Evolutionary conservation across 108 stramenopile species (phyloP).

Genomic region (Cylindrotheca fusiformis): DNA sequence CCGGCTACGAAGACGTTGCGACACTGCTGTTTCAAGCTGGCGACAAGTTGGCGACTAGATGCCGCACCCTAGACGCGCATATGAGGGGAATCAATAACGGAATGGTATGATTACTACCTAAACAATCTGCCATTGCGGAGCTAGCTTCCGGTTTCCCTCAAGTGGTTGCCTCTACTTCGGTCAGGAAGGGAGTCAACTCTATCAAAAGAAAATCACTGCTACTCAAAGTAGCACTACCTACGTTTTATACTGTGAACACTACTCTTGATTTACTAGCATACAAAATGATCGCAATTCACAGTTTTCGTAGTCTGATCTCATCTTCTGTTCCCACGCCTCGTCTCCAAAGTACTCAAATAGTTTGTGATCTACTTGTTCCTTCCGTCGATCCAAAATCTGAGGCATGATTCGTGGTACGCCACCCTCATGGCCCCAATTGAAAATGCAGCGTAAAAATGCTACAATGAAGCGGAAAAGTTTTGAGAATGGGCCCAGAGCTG

Average conservation of each 20-base stretch:
- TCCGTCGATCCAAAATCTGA: slow-evolving; percentile 35
- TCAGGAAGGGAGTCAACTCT: too few species aligned
- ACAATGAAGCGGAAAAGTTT: neutral
- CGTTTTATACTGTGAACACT: neutral
- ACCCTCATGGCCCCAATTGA: slow-evolving; percentile 48
- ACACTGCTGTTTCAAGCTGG: slow-evolving; percentile 17
- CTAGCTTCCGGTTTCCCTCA: too few species aligned
- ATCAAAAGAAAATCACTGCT: too few species aligned
- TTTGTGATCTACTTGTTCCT: slow-evolving; percentile 5
- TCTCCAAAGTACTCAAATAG: slow-evolving; percentile 18
- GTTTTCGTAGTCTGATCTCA: slow-evolving; percentile 51
- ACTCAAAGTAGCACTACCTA: too few species aligned
- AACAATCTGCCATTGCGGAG: too few species aligned
- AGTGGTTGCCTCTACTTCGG: too few species aligned
- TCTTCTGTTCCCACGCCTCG: slow-evolving; percentile 32
- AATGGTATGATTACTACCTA: too few species aligned
- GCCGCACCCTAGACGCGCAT: neutral
- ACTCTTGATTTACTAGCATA: slow-evolving; percentile 18
- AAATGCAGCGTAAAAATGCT: slow-evolving; percentile 56
- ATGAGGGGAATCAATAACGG: too few species aligned
- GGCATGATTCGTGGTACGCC: slow-evolving; percentile 30
- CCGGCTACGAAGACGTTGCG: slow-evolving; percentile 26
- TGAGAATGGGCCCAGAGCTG: too few species aligned
- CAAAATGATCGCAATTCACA: slow-evolving; percentile 56
- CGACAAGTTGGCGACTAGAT: slow-evolving; percentile 15